Conservation (phyloP, 768 basidiomycete genomes). For the Clathrus columnatus region DNA sequence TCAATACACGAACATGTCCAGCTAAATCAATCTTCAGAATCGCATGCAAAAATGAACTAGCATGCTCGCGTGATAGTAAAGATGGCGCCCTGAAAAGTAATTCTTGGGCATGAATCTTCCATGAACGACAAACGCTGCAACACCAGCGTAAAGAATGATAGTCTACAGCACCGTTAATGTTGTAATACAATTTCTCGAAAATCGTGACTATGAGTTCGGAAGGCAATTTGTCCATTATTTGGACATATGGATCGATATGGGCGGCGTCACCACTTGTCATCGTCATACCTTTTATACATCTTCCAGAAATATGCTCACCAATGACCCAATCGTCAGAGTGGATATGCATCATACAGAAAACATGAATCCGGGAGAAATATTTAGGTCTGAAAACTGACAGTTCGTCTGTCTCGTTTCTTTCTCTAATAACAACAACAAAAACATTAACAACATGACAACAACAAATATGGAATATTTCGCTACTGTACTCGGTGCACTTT, state of each 20-base stretch:
- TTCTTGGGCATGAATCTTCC: constrained; percentile 17
- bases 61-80: background rate
- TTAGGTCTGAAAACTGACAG: background rate
- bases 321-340: background rate
- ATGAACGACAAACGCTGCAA: constrained; percentile 15
- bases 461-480: constrained; percentile 51
- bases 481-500: constrained; percentile 56
- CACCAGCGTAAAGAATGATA: constrained; percentile 14
- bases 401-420: background rate
- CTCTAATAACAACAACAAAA: constrained; percentile 16
- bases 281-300: no score
- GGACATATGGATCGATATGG: background rate
- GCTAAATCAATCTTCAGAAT: background rate
- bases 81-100: constrained; percentile 16
- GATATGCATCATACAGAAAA: background rate
- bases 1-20: background rate
- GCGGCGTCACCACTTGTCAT: background rate
- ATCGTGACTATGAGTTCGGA: constrained; percentile 12
- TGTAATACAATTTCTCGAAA: constrained; percentile 16
- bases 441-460: background rate
- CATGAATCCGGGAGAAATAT: background rate
- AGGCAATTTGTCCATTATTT: background rate
- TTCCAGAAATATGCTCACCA: background rate
- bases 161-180: constrained; percentile 11
- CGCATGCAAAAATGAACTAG: background rate